phyloP scores from a whole-genome alignment of 1,284 basidiomycete genomes.

The Heimioporus retisporus region DNA sequence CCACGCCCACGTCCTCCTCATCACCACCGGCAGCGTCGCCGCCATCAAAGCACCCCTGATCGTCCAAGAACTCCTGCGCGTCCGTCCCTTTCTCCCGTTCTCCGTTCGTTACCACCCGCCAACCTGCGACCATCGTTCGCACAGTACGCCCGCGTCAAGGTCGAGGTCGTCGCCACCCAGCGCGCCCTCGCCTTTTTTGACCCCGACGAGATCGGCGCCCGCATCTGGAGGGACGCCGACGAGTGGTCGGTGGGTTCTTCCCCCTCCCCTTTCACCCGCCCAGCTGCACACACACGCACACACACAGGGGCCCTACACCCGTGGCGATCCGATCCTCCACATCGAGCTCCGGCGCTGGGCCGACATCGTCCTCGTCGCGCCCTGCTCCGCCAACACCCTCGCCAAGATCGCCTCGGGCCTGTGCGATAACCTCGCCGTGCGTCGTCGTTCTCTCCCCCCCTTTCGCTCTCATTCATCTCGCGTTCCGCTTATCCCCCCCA shows the following conservation, averaged over 20 bases:
- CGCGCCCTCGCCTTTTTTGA: slow-evolving; percentile 83
- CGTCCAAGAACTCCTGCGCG: slow-evolving; percentile 52
- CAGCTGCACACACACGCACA: too few relatives aligned
- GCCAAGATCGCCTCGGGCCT: slow-evolving; percentile 92
- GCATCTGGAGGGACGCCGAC: slow-evolving; percentile 86
- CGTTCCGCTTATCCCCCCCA: too few relatives aligned
- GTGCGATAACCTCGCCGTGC: slow-evolving; percentile 92
- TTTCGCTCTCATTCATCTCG: too few relatives aligned
- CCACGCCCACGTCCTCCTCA: slow-evolving; percentile 82
- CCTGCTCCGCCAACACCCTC: slow-evolving; percentile 96
- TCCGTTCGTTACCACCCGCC: too few relatives aligned
- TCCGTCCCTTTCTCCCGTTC: too few relatives aligned
- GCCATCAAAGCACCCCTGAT: slow-evolving; percentile 95
- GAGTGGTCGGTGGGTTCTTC: slow-evolving; percentile 82
- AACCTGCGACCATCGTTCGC: background rate
- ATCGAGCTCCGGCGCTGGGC: slow-evolving; percentile 98
- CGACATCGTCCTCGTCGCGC: slow-evolving; percentile 94
- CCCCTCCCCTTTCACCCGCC: too few relatives aligned
- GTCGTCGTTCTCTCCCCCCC: slow-evolving; percentile 39
- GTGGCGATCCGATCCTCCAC: slow-evolving; percentile 96
- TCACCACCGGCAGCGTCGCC: slow-evolving; percentile 95
- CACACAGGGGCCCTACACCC: slow-evolving; percentile 65
- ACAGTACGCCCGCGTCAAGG: slow-evolving; percentile 78
- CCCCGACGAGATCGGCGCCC: too few relatives aligned
- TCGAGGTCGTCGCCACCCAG: slow-evolving; percentile 90